These are phyloP conservation scores for Ceratonia siliqua DNA, from an alignment of 306 rosid species.

Conservation along the genomic window DNA sequence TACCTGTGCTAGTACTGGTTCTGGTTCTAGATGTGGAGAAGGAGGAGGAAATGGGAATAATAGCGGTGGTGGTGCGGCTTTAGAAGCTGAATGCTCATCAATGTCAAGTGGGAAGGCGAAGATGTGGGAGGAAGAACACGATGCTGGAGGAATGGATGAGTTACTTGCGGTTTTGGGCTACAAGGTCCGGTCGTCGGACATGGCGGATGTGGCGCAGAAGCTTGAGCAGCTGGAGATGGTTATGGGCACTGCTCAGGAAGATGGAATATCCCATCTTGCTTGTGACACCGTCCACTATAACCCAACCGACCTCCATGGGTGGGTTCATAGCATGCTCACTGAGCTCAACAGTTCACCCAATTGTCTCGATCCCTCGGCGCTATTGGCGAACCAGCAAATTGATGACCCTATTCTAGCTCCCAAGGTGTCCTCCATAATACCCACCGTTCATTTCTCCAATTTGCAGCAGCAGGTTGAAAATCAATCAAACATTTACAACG, in stretches of 20 bases:
- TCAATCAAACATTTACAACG: conserved; percentile 33
- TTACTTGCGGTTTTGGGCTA: conserved; percentile 61
- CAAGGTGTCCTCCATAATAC: conserved; percentile 6
- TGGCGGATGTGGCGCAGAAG: conserved; percentile 68
- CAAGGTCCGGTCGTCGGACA: conserved; percentile 61
- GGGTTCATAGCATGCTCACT: conserved; percentile 71
- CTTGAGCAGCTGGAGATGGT: conserved; percentile 63
- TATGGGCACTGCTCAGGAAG: conserved; percentile 52
- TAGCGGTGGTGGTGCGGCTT: background rate
- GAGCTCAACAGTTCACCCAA: conserved; percentile 39
- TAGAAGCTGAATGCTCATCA: conserved; percentile 27
- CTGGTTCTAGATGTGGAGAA: conserved; percentile 7
- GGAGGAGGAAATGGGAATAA: background rate
- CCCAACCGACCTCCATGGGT: conserved; percentile 64
- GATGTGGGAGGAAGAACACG: conserved; percentile 42
- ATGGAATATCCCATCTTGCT: conserved; percentile 53
- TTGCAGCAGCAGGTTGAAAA: conserved; percentile 22
- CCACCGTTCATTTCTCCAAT: background rate
- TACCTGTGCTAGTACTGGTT: background rate
- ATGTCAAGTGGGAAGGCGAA: conserved; percentile 29
- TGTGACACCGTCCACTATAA: conserved; percentile 56
- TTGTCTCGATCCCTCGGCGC: background rate
- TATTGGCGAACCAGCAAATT: background rate
- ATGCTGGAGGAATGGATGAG: conserved; percentile 48
- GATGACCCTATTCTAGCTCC: conserved; percentile 27